A percentile compares a stretch with the other conserved stretches of the same genome.
Evolutionary conservation across 2,329 filamentous ascomycete species (phyloP).

Genomic region (Paraphaeosphaeria sporulosa): DNA sequence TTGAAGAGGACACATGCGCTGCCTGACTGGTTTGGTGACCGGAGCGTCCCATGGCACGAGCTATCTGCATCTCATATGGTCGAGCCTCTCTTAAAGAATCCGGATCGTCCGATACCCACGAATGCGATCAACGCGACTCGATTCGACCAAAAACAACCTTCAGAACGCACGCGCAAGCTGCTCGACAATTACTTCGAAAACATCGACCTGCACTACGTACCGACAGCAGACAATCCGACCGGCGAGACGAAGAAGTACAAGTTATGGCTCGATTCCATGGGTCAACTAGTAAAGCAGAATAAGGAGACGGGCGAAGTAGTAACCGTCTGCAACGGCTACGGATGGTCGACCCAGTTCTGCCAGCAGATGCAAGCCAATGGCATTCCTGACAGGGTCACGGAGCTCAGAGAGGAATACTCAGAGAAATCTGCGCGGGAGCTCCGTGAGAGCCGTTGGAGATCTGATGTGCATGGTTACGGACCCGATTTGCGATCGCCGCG

Average conservation of each 20-base stretch:
- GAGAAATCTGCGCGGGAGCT: slow-evolving; percentile 3
- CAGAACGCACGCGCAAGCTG: slow-evolving; percentile 73
- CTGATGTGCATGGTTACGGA: slow-evolving; percentile 11
- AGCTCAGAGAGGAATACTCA: slow-evolving; percentile 26
- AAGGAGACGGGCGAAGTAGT: slow-evolving; percentile 71
- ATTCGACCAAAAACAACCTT: slow-evolving; percentile 72
- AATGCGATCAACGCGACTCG: slow-evolving; percentile 64
- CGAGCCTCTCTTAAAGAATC: slow-evolving; percentile 79
- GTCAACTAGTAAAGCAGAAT: slow-evolving; percentile 71
- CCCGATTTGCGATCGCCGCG: slow-evolving; percentile 19
- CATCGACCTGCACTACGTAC: slow-evolving; percentile 58
- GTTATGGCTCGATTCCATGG: slow-evolving; percentile 70
- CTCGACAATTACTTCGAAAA: slow-evolving; percentile 73
- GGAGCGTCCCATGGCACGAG: slow-evolving; percentile 78
- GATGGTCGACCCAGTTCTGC: slow-evolving; percentile 84
- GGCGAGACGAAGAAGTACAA: slow-evolving; percentile 55
- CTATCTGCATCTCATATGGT: slow-evolving; percentile 83
- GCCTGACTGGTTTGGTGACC: slow-evolving; percentile 79
- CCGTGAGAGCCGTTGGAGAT: slow-evolving; percentile 1
- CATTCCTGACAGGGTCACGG: slow-evolving; percentile 31
- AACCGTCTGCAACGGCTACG: slow-evolving; percentile 80
- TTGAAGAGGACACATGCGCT: slow-evolving; percentile 71
- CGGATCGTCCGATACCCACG: slow-evolving; percentile 70
- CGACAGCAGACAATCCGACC: slow-evolving; percentile 50
- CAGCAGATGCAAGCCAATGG: slow-evolving; percentile 73